Conservation (phyloP, 345 rosid species). For the Carallia pectinifolia region DNA sequence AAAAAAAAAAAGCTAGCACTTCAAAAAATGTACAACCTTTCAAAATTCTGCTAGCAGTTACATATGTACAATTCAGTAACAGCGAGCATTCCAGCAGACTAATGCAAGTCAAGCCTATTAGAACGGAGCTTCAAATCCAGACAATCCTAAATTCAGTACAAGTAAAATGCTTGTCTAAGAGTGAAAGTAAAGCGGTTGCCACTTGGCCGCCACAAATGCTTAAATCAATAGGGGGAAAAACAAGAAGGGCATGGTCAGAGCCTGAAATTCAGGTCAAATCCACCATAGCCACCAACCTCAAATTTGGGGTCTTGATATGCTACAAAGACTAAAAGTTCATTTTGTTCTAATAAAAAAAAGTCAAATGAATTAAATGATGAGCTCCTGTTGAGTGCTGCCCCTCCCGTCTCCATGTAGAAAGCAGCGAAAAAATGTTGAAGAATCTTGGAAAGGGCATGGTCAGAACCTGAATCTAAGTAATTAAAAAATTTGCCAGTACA, state of each 20-base stretch:
- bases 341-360: conserved; percentile 19
- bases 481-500: not conserved
- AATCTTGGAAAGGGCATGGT: conserved; percentile 18
- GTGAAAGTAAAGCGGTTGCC: too few relatives aligned
- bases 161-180: too few relatives aligned
- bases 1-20: too few relatives aligned
- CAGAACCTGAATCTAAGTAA: conserved; percentile 24
- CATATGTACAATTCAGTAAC: too few relatives aligned
- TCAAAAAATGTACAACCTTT: too few relatives aligned
- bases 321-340: not conserved
- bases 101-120: too few relatives aligned
- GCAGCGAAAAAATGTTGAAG: conserved; percentile 2
- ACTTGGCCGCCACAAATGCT: not conserved
- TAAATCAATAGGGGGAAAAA: not conserved
- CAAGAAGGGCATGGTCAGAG: not conserved
- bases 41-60: too few relatives aligned
- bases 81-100: too few relatives aligned
- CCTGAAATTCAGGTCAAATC: not conserved
- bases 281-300: not conserved
- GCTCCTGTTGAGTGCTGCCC: conserved; percentile 2
- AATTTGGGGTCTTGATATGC: not conserved
- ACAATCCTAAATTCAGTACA: too few relatives aligned
- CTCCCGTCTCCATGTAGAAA: conserved; percentile 1
- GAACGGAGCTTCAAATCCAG: too few relatives aligned
- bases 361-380: conserved; percentile 20